Conservation (phyloP, 106 monocot genomes). For the Platanthera zijinensis region DNA sequence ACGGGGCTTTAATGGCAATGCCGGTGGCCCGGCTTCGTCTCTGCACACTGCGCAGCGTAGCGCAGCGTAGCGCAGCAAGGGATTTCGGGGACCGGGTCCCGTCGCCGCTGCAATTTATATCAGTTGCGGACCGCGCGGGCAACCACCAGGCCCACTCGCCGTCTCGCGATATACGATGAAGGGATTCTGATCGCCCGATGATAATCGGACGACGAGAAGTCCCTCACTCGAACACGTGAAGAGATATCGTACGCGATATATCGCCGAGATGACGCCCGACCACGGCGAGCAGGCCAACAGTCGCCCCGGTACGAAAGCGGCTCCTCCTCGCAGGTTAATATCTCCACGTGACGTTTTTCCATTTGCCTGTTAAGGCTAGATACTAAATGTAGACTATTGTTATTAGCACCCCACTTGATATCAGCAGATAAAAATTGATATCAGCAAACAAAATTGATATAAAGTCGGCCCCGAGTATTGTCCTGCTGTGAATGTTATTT, state of each 20-base stretch:
- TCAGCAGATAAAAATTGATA: too few relatives aligned
- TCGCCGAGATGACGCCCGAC: not conserved
- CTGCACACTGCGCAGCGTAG: not conserved
- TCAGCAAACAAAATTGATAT: too few relatives aligned
- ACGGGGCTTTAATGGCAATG: not conserved
- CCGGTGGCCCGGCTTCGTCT: not conserved
- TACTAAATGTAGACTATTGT: too few relatives aligned
- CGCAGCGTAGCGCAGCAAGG: conserved; percentile 1
- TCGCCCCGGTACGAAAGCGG: not conserved
- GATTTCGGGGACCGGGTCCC: not conserved
- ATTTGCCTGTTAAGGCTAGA: not conserved
- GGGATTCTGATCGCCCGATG: not conserved
- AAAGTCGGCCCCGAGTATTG: too few relatives aligned
- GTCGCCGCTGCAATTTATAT: conserved; percentile 7
- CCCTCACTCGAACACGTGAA: not conserved
- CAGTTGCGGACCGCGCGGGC: conserved; percentile 2
- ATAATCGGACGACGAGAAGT: not conserved
- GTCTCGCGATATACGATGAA: not conserved
- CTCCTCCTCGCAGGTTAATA: not conserved
- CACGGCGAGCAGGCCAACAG: conserved; percentile 4
- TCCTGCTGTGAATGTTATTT: too few relatives aligned
- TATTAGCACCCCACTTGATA: too few relatives aligned
- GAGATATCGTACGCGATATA: not conserved
- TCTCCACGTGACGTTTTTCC: not conserved
- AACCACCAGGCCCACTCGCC: not conserved